phyloP scores from a whole-genome alignment of 129 eudicot genomes.

The Centaurea solstitialis region DNA sequence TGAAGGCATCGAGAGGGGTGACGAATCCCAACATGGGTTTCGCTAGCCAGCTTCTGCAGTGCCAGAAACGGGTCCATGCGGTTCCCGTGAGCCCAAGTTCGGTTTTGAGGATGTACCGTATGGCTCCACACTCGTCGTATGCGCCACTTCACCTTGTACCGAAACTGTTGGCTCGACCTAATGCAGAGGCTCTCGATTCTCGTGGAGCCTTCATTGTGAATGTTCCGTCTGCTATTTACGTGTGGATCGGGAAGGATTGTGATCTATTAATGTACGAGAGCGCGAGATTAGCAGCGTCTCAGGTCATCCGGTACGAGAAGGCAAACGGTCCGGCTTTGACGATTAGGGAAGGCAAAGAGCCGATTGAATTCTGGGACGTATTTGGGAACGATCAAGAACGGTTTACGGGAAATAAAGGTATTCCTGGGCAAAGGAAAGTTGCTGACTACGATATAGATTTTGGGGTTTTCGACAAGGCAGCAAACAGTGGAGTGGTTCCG shows the following conservation, averaged over 20 bases:
- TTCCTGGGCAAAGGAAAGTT: conserved; percentile 47
- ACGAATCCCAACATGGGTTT: conserved; percentile 97
- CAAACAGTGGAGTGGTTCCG: conserved; percentile 81
- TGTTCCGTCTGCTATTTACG: conserved; percentile 74
- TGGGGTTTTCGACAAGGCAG: conserved; percentile 71
- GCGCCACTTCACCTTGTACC: conserved; percentile 98
- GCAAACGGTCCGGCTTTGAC: conserved; percentile 59
- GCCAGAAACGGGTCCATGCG: conserved; percentile 94
- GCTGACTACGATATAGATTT: conserved; percentile 77
- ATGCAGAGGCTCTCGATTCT: conserved; percentile 64
- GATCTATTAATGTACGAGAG: conserved; percentile 47
- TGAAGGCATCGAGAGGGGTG: conserved; percentile 83
- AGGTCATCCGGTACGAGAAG: conserved; percentile 81
- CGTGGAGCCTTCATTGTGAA: conserved; percentile 94
- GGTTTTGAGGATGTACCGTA: conserved; percentile 71
- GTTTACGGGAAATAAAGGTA: conserved; percentile 1
- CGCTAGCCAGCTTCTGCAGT: conserved; percentile 91
- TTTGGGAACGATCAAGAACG: conserved; percentile 40
- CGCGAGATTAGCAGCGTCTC: conserved; percentile 77
- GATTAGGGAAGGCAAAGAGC: conserved; percentile 79
- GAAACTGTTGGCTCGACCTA: conserved; percentile 58
- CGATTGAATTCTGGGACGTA: conserved; percentile 72
- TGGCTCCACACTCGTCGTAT: conserved; percentile 92
- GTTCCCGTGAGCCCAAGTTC: conserved; percentile 85
- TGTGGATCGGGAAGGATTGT: conserved; percentile 82